phyloP scores from a whole-genome alignment of 2,329 filamentous ascomycete species.

The Pyrenochaeta sp. region DNA sequence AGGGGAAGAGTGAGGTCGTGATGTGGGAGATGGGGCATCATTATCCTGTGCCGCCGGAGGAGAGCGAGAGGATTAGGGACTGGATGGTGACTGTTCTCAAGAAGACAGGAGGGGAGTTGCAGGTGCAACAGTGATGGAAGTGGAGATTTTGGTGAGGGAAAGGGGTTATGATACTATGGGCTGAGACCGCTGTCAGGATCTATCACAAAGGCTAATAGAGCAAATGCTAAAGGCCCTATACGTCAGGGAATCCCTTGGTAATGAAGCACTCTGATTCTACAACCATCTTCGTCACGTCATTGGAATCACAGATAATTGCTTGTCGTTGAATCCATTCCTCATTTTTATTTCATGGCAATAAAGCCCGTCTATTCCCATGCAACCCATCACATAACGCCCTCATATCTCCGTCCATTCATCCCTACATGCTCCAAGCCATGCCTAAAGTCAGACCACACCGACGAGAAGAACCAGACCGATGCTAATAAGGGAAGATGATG shows the following conservation, averaged over 20 bases:
- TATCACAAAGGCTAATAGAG: background rate
- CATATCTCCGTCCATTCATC: constrained; percentile 6
- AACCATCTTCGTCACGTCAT: background rate
- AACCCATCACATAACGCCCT: constrained; percentile 16
- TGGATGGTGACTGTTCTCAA: constrained; percentile 30
- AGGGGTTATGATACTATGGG: background rate
- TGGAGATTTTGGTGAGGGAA: background rate
- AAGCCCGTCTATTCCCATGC: constrained; percentile 24
- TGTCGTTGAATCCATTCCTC: constrained; percentile 4
- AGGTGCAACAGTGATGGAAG: background rate
- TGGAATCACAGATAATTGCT: background rate
- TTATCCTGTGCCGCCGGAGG: constrained; percentile 43
- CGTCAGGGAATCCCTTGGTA: background rate
- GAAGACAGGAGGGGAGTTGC: constrained; percentile 6
- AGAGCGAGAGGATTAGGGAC: constrained; percentile 38
- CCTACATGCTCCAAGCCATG: constrained; percentile 21
- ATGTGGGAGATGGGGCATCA: constrained; percentile 48
- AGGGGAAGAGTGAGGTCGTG: constrained; percentile 34
- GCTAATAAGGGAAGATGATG: constrained; percentile 24
- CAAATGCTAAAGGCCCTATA: background rate
- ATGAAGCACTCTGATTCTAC: background rate
- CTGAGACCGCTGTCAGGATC: background rate
- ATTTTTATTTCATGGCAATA: constrained; percentile 3
- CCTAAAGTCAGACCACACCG: constrained; percentile 5
- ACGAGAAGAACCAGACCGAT: constrained; percentile 23